A percentile compares a stretch with the other conserved stretches of the same genome.
Evolutionary conservation across 108 stramenopile genomes (phyloP).

Genomic region (Fistulifera pelliculosa): DNA sequence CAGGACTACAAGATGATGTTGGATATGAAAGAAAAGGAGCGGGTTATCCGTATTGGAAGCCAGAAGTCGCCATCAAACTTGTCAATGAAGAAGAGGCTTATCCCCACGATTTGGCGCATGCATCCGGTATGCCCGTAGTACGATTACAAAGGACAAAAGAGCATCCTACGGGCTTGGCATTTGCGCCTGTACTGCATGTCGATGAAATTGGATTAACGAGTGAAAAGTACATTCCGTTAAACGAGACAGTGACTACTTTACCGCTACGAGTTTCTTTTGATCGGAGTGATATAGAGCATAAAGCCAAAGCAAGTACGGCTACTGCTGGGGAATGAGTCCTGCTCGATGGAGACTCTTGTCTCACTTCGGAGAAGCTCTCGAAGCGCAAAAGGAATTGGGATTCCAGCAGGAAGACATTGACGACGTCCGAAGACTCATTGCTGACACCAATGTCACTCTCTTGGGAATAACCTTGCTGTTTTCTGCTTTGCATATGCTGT

Average conservation of each 20-base stretch:
- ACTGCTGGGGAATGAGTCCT: conserved; percentile 67
- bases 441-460: conserved; percentile 75
- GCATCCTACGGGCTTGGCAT: conserved; percentile 55
- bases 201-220: conserved; percentile 91
- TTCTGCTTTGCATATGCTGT: conserved; percentile 85
- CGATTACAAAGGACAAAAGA: conserved; percentile 18
- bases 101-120: conserved; percentile 51
- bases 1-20: conserved; percentile 35
- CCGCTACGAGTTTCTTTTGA: conserved; percentile 82
- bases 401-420: conserved; percentile 93
- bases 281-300: conserved; percentile 45
- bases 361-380: conserved; percentile 67
- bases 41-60: conserved; percentile 79
- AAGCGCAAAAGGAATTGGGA: conserved; percentile 78
- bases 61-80: conserved; percentile 67
- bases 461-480: conserved; percentile 83
- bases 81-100: conserved; percentile 61
- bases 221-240: conserved; percentile 90
- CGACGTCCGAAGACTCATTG: conserved; percentile 47
- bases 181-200: conserved; percentile 77
- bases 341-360: conserved; percentile 72
- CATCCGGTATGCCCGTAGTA: conserved; percentile 50
- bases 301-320: conserved; percentile 18
- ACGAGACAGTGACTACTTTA: conserved; percentile 74
- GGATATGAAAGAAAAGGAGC: conserved; percentile 44